Percentiles rank a stretch among this genome's conserved stretches.
Evolutionary conservation across 192 early-diverging fungal genomes (phyloP).

Genomic region (Umbelopsis isabellina): DNA sequence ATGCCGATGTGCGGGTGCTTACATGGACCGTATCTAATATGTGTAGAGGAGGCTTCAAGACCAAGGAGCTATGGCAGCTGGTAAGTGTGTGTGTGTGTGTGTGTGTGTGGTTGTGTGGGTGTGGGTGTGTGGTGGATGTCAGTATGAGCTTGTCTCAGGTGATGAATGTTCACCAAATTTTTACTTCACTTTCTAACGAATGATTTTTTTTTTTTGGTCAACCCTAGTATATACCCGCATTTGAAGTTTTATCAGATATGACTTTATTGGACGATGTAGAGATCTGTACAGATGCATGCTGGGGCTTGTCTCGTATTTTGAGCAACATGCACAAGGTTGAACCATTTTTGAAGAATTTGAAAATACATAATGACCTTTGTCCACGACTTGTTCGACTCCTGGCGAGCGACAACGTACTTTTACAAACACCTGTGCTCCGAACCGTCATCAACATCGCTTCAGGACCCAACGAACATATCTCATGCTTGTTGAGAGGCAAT

Average conservation of each 20-base stretch:
- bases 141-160: background rate
- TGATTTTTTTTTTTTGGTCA: background rate
- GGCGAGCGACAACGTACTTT: slow-evolving; percentile 20
- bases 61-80: slow-evolving; percentile 24
- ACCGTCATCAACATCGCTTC: slow-evolving; percentile 42
- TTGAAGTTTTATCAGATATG: slow-evolving; percentile 24
- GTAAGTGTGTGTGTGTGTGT: too few relatives aligned
- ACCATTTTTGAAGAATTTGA: slow-evolving; percentile 20
- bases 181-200: too few relatives aligned
- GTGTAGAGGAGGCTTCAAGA: slow-evolving; percentile 41
- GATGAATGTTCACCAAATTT: background rate
- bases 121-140: too few relatives aligned
- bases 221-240: slow-evolving; percentile 31
- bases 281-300: slow-evolving; percentile 33
- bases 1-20: slow-evolving; percentile 31
- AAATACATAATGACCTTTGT: slow-evolving; percentile 22
- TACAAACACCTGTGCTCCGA: slow-evolving; percentile 27
- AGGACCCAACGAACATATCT: slow-evolving; percentile 33
- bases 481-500: slow-evolving; percentile 9
- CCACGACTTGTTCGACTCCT: slow-evolving; percentile 25
- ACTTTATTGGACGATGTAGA: slow-evolving; percentile 32
- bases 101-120: too few relatives aligned
- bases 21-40: slow-evolving; percentile 43
- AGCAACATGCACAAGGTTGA: slow-evolving; percentile 43
- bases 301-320: slow-evolving; percentile 40